These are phyloP conservation scores for Syzygium grande DNA, from an alignment of 345 rosid genomes.

Conservation along the genomic window DNA sequence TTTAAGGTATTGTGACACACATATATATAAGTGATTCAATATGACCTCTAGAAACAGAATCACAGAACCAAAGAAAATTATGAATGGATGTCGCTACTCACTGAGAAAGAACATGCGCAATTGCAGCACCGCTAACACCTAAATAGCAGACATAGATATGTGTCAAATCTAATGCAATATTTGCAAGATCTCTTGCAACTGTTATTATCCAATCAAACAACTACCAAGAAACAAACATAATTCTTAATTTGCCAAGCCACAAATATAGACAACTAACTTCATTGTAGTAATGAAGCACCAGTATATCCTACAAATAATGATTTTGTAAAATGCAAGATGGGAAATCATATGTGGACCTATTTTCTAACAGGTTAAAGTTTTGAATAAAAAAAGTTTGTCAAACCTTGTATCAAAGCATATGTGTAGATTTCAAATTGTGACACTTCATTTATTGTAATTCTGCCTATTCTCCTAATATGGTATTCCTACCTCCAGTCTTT, in stretches of 20 bases:
- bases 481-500: too few relatives aligned
- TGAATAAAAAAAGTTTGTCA: rapidly evolving
- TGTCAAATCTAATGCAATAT: too few relatives aligned
- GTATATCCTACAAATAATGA: background rate
- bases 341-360: background rate
- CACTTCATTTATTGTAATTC: too few relatives aligned
- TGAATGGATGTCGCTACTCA: background rate
- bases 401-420: background rate
- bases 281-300: background rate
- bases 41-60: too few relatives aligned
- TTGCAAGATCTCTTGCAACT: too few relatives aligned
- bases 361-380: background rate
- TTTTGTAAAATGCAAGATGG: background rate
- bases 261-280: background rate
- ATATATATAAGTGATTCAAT: too few relatives aligned
- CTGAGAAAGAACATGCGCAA: background rate
- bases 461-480: too few relatives aligned
- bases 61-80: background rate
- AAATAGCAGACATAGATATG: background rate
- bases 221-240: background rate
- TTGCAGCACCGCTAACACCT: rapidly evolving
- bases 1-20: background rate
- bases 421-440: too few relatives aligned
- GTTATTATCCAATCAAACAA: too few relatives aligned
- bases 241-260: background rate